Evolutionary conservation across 129 eudicot species (phyloP).

Genomic region (Oenanthe sinensis): DNA sequence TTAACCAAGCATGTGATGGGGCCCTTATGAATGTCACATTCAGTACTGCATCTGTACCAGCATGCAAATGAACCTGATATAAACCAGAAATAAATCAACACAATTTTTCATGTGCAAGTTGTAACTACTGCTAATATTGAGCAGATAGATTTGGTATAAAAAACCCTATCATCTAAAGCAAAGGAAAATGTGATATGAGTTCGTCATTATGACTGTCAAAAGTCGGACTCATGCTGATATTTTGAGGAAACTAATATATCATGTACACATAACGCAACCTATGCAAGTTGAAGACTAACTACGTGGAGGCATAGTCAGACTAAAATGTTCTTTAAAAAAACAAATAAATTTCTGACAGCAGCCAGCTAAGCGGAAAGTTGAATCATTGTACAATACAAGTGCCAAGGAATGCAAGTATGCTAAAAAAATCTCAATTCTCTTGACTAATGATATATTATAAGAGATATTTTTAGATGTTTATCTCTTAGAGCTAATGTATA

Average conservation of each 20-base stretch:
- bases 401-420: background rate
- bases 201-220: background rate
- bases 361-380: background rate
- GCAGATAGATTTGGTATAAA: background rate
- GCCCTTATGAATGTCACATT: slow-evolving; percentile 95
- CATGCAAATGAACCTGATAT: slow-evolving; percentile 74
- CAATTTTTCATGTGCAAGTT: background rate
- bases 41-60: slow-evolving; percentile 68
- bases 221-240: background rate
- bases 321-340: background rate
- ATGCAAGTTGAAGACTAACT: background rate
- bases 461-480: too few relatives aligned
- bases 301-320: background rate
- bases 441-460: too few relatives aligned
- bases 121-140: background rate
- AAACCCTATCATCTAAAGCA: background rate
- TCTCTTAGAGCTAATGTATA: too few relatives aligned
- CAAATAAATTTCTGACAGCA: background rate
- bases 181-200: background rate
- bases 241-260: background rate
- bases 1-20: slow-evolving; percentile 73
- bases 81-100: background rate
- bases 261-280: background rate
- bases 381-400: background rate
- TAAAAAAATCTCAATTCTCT: background rate